Conservation (phyloP, 2,329 filamentous ascomycete genomes). For the Neofusicoccum kwambonambiense region DNA sequence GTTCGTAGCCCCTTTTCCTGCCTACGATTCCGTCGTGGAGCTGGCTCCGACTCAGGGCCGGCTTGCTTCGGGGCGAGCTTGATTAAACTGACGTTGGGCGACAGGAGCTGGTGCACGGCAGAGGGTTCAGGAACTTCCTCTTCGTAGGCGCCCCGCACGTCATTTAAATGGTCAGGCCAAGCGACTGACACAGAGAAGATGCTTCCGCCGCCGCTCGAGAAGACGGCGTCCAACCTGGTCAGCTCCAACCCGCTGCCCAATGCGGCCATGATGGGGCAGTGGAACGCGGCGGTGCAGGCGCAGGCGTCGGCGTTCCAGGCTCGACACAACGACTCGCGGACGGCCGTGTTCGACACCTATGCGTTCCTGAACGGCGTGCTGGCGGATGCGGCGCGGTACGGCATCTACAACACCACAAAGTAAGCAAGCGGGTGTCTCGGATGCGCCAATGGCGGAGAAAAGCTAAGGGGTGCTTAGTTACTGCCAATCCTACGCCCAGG, state of each 20-base stretch:
- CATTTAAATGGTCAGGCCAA: neutral
- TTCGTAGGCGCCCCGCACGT: slow-evolving; percentile 30
- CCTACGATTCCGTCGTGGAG: too few relatives aligned
- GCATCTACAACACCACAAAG: slow-evolving; percentile 47
- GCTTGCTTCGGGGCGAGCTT: neutral
- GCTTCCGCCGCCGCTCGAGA: slow-evolving; percentile 53
- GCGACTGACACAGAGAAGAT: slow-evolving; percentile 25
- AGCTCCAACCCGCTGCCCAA: slow-evolving; percentile 43
- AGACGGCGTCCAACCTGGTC: slow-evolving; percentile 40
- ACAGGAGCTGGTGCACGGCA: slow-evolving; percentile 39
- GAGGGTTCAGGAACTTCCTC: slow-evolving; percentile 48
- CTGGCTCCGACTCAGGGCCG: neutral
- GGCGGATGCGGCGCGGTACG: slow-evolving; percentile 42
- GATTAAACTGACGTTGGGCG: slow-evolving; percentile 14
- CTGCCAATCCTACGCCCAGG: slow-evolving; percentile 47
- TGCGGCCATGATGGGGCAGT: slow-evolving; percentile 47
- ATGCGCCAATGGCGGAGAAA: neutral
- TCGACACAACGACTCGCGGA: slow-evolving; percentile 33
- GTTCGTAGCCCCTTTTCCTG: neutral
- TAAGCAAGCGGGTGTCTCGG: slow-evolving; percentile 3
- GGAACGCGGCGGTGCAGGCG: slow-evolving; percentile 40
- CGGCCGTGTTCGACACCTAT: slow-evolving; percentile 48
- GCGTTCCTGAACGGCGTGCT: slow-evolving; percentile 42
- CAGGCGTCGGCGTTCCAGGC: slow-evolving; percentile 37
- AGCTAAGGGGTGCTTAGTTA: slow-evolving; percentile 26